phyloP scores from a whole-genome alignment of 2,329 filamentous ascomycete species.

The Phaeosphaeria sp. region DNA sequence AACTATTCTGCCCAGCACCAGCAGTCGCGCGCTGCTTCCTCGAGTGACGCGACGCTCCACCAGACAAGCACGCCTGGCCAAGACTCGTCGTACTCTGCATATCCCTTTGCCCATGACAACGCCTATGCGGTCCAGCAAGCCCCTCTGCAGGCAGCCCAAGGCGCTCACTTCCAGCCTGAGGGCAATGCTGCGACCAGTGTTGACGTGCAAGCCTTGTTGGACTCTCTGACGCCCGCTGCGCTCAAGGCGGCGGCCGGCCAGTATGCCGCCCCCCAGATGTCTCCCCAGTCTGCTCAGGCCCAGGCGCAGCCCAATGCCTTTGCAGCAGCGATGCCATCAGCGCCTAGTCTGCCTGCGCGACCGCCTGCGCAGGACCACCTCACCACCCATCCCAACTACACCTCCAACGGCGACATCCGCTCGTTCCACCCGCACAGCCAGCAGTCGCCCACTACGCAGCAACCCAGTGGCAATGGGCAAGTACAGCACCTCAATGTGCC shows the following conservation, averaged over 20 bases:
- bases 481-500: conserved; percentile 33
- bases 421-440: conserved; percentile 58
- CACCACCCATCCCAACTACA: conserved; percentile 56
- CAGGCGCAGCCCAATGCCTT: conserved; percentile 43
- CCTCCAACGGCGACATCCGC: conserved; percentile 56
- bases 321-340: conserved; percentile 46
- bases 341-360: conserved; percentile 53
- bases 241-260: conserved; percentile 36
- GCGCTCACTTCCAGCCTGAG: conserved; percentile 34
- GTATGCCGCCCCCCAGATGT: conserved; percentile 43
- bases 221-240: conserved; percentile 49
- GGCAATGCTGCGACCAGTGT: conserved; percentile 42
- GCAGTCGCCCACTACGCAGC: conserved; percentile 43
- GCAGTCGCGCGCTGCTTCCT: conserved; percentile 38
- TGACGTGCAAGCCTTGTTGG: conserved; percentile 56
- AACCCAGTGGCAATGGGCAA: conserved; percentile 27
- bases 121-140: conserved; percentile 39
- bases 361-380: conserved; percentile 58
- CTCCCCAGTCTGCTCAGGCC: conserved; percentile 29
- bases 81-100: conserved; percentile 38
- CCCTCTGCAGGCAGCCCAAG: conserved; percentile 38
- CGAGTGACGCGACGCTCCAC: conserved; percentile 40
- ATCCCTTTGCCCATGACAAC: conserved; percentile 44
- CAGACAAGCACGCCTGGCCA: conserved; percentile 33
- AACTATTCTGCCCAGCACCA: conserved; percentile 43